phyloP scores from a whole-genome alignment of 73 alveolate genomes.

The Symbiodinium natans region DNA sequence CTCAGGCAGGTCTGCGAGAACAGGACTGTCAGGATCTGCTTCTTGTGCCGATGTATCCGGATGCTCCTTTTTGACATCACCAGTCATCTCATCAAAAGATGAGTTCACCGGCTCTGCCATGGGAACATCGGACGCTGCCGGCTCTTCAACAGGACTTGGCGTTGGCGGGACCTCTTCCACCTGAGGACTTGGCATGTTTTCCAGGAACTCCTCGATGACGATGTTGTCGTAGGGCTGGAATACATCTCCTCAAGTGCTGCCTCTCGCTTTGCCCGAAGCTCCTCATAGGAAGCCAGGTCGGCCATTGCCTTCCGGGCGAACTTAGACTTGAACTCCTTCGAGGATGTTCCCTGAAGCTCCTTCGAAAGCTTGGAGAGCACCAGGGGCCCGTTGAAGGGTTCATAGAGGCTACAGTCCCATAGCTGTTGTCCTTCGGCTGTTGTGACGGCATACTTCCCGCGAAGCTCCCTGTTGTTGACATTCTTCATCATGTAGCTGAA shows the following conservation, averaged over 20 bases:
- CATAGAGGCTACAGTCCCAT: background rate
- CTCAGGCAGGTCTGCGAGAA: no score
- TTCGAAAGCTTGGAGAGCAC: background rate
- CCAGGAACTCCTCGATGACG: background rate
- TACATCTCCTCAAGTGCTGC: background rate
- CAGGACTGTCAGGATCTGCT: no score
- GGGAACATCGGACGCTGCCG: background rate
- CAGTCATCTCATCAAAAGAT: background rate
- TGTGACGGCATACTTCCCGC: no score
- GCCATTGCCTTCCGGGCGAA: background rate
- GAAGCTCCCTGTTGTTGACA: no score
- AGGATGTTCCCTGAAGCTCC: background rate
- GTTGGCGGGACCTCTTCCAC: background rate
- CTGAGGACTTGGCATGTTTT: background rate
- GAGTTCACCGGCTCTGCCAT: background rate
- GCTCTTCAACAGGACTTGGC: background rate
- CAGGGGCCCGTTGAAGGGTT: background rate
- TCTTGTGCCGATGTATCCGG: no score
- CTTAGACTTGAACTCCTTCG: background rate
- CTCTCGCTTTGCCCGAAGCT: background rate
- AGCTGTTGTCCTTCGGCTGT: no score
- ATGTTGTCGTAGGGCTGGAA: background rate
- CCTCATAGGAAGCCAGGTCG: background rate
- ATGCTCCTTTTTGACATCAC: no score
- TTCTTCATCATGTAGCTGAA: no score